phyloP scores from a whole-genome alignment of 75 land plant genomes.

The Cupressus sempervirens region DNA sequence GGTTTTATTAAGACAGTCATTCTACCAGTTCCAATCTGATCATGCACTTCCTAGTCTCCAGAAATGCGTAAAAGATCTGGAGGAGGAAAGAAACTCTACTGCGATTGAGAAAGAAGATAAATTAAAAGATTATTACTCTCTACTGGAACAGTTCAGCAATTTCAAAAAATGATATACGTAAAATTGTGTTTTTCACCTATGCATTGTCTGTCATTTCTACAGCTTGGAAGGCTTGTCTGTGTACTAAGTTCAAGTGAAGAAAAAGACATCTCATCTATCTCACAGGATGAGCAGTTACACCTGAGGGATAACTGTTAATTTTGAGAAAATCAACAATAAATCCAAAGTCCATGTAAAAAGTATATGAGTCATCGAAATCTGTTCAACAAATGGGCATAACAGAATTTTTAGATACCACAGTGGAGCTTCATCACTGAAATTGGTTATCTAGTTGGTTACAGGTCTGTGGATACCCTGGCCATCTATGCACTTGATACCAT shows the following conservation, averaged over 20 bases:
- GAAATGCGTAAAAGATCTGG: conserved; percentile 72
- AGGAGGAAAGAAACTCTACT: conserved; percentile 78
- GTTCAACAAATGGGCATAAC: too few relatives aligned
- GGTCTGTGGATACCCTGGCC: too few relatives aligned
- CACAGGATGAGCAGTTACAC: conserved; percentile 45
- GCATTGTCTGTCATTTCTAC: conserved; percentile 74
- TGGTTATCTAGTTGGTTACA: too few relatives aligned
- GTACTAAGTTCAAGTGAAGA: conserved; percentile 37
- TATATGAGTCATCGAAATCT: too few relatives aligned
- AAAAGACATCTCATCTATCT: conserved; percentile 34
- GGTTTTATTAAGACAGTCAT: conserved; percentile 76
- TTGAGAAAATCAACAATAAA: conserved; percentile 53
- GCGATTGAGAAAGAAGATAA: too few relatives aligned
- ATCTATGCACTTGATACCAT: too few relatives aligned
- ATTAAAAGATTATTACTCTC: conserved; percentile 59
- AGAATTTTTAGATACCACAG: too few relatives aligned
- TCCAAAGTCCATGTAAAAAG: too few relatives aligned
- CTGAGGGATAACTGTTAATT: conserved; percentile 92
- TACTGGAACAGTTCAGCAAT: conserved; percentile 62
- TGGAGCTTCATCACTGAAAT: too few relatives aligned
- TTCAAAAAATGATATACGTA: conserved; percentile 65
- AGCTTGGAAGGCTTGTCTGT: conserved; percentile 74
- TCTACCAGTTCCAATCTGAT: conserved; percentile 94
- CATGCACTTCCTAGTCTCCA: conserved; percentile 86
- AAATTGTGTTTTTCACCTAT: conserved; percentile 78